phyloP scores from a whole-genome alignment of 371 early-diverging fungal genomes.

The Apophysomyces trapeziformis region DNA sequence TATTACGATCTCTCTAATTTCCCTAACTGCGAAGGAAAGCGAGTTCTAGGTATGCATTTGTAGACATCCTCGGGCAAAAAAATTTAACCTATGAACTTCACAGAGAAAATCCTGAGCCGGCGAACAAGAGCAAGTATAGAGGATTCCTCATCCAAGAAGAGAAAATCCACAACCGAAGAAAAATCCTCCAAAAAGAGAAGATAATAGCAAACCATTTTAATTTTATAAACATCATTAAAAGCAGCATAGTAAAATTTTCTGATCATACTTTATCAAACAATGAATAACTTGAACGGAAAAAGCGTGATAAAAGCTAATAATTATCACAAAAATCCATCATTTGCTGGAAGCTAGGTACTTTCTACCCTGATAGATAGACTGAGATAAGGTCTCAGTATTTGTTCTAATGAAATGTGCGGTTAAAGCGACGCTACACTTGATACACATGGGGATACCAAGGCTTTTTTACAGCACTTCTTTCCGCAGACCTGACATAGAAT shows the following conservation, averaged over 20 bases:
- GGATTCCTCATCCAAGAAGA: conserved; percentile 4
- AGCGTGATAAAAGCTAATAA: no score
- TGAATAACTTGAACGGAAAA: no score
- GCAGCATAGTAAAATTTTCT: conserved; percentile 70
- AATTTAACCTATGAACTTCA: not conserved
- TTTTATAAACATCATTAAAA: conserved; percentile 58
- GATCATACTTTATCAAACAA: conserved; percentile 61
- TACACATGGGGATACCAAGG: no score
- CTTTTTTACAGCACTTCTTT: no score
- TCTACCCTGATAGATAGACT: no score
- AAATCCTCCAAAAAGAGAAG: conserved; percentile 26
- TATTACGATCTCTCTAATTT: conserved; percentile 78
- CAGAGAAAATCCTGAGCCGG: not conserved
- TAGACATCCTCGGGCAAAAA: not conserved
- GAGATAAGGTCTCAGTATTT: no score
- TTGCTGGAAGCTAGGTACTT: no score
- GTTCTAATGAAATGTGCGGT: no score
- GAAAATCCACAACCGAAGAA: not conserved
- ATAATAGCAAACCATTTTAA: conserved; percentile 45
- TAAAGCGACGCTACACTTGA: no score
- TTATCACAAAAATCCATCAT: no score
- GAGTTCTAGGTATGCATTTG: conserved; percentile 56
- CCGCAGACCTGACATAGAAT: no score
- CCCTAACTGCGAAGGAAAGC: conserved; percentile 91
- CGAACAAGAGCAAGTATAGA: not conserved